Evolutionary conservation across 176 grass and related monocot genomes (phyloP), one percentile per base, ranked within the genome.

Genomic region (Lolium perenne): DNA sequence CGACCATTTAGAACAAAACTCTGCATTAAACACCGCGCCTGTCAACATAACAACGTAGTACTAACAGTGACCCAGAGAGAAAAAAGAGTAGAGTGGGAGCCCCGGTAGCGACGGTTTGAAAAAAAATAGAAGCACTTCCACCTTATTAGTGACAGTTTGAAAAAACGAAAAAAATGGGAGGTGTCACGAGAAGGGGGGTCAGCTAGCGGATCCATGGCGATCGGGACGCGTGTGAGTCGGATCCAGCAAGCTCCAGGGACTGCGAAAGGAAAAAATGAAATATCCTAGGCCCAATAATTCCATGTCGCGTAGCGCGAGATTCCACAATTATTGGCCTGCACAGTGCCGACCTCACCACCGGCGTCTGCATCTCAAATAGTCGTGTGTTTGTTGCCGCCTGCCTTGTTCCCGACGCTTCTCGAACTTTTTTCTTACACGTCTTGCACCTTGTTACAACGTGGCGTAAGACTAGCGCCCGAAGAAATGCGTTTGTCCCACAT

Each of bases 191-290:
- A 74, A 15, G 71, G 4, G n/a, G n/a, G n/a, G n/a, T n/a, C n/a
- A n/a, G n/a, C n/a, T 17, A 46, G 20, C 21, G 69, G 69, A 72
- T 72, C 69, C 69, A 72, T 23, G 45, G 46, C 46, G 71, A 74
- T 12, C 5, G 46, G 21, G 71, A 74, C 40, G 68, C 40, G 38
- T 71, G 38, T 71, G 38, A 71, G 21, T 26, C 46, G 71, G 22
- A 50, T 74, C 71, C 46, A 26, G 71, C 45, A 50, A 17, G 26
- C 45, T 74, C 21, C 71, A 50, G 16, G 45, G 46, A 50, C 46
- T 46, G 21, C 7, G 46, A 29, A 32, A 65, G 62, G 15, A 13
- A 46, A 8, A 22, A 12, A 1, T 26, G 0, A 74, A 74, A 74
- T 48, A 74, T 74, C 71, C 15, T 23, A 17, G n/a, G 10, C 71